Base-by-base conservation (phyloP, 164 flowering plant species). In the Piper betle region DNA sequence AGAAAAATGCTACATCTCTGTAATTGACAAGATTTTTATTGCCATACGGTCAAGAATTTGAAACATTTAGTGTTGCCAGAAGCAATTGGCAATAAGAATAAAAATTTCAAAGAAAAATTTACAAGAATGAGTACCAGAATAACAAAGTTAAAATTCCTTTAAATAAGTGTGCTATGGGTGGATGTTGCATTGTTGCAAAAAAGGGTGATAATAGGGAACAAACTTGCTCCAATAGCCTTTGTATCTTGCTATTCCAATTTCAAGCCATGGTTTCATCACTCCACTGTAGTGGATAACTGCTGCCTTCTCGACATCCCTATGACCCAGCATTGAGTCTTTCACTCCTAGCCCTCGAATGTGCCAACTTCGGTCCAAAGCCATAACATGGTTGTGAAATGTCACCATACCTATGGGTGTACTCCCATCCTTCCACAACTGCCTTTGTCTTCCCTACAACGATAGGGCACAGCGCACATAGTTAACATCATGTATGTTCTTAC, bases 221-320 rank as follows among this genome's bases (percentile, higher is more conserved):
- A 25, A 25, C 33, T 25, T 25, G 33, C 33, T 25, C 33, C 99
- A 94, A 62, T 84, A 87, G 39, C 77, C 71, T 57, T 78, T 94
- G 78, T 86, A 84, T 71, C 73, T 80, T 16, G 58, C 72, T 17
- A 86, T 64, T 20, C 87, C 96, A 37, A 85, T 82, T 57, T 91
- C 99, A 41, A 94, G 72, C 99, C 99, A 94, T 6, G 99, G 97
- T 68, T 94, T 94, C 88, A 75, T 74, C 54, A 76, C 64, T 53
- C 99, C 99, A 59, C 88, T 83, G 43, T 78, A 94, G 67, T 94
- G 99, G 33, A 94, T 72, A 11, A 88, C 99, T 8, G 93, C 87
- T 8, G 93, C 93, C 53, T 72, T 69, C 55, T 81, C 86, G 46
- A 94, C 74, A 40, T 82, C 79, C 4, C 57, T 72, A 25, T 39